phyloP scores from a whole-genome alignment of 1,284 basidiomycete genomes.

The Ustilago lituana region DNA sequence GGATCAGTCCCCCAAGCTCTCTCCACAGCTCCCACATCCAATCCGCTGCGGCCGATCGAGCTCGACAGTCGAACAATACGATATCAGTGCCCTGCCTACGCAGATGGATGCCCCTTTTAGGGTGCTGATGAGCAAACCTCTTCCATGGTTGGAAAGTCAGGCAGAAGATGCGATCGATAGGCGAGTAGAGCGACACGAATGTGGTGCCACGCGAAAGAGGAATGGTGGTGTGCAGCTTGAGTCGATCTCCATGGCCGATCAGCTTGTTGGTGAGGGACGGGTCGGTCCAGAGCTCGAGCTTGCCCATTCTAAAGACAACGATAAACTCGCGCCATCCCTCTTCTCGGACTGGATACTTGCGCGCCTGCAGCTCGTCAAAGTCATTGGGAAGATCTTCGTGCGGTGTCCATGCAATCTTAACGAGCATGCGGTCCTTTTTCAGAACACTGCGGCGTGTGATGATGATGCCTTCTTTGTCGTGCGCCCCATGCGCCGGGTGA shows the following conservation, averaged over 20 bases:
- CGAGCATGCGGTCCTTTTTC: slow-evolving; percentile 82
- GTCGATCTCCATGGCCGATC: slow-evolving; percentile 43
- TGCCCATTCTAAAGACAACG: slow-evolving; percentile 78
- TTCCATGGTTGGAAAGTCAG: slow-evolving; percentile 70
- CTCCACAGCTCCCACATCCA: slow-evolving; percentile 86
- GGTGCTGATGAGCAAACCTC: slow-evolving; percentile 8
- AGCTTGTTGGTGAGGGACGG: slow-evolving; percentile 67
- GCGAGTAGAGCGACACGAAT: slow-evolving; percentile 79
- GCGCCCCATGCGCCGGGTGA: slow-evolving; percentile 1
- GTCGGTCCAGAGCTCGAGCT: slow-evolving; percentile 81
- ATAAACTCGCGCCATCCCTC: slow-evolving; percentile 80
- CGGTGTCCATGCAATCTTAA: slow-evolving; percentile 76
- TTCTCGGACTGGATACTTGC: slow-evolving; percentile 71
- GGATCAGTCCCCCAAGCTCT: slow-evolving; percentile 72
- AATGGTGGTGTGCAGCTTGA: slow-evolving; percentile 76
- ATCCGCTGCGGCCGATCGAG: slow-evolving; percentile 76
- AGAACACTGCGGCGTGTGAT: slow-evolving; percentile 47
- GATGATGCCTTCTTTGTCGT: slow-evolving; percentile 22
- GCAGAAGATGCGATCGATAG: slow-evolving; percentile 81
- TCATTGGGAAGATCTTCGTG: slow-evolving; percentile 71
- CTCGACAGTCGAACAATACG: slow-evolving; percentile 76
- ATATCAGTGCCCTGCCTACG: slow-evolving; percentile 75
- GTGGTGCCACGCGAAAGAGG: slow-evolving; percentile 74
- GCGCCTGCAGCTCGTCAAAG: slow-evolving; percentile 77
- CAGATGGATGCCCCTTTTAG: slow-evolving; percentile 67